phyloP scores from a whole-genome alignment of 1,284 basidiomycete species.

The Schizophyllum commune region DNA sequence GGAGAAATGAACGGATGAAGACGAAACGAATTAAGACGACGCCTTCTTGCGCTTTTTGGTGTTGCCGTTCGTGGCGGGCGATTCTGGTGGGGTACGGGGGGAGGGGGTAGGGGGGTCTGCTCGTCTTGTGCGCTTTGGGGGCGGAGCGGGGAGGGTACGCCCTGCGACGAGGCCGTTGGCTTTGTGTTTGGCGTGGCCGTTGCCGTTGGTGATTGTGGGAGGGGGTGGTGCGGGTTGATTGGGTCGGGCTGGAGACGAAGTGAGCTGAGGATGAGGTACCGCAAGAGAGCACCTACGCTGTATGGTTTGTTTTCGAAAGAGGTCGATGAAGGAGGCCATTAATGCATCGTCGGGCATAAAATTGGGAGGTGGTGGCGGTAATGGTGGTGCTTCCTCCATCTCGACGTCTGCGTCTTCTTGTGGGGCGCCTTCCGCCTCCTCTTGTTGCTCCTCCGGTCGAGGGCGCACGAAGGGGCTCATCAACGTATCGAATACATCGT shows the following conservation, averaged over 20 bases:
- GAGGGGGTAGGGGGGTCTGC: constrained; percentile 10
- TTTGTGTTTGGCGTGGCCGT: constrained; percentile 5
- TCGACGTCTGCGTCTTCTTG: constrained; percentile 34
- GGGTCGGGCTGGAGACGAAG: neutral
- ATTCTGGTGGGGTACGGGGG: constrained; percentile 11
- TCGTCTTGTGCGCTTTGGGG: constrained; percentile 2
- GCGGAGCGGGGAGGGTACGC: neutral
- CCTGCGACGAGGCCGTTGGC: constrained; percentile 10
- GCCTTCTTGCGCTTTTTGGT: constrained; percentile 24
- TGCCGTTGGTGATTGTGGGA: constrained; percentile 5
- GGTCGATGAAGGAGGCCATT: constrained; percentile 33
- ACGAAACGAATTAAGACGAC: constrained; percentile 17
- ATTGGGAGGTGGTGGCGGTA: constrained; percentile 13
- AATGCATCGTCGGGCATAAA: constrained; percentile 28
- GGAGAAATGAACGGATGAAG: constrained; percentile 11
- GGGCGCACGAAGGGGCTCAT: constrained; percentile 57
- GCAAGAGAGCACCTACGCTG: constrained; percentile 26
- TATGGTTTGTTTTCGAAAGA: constrained; percentile 43
- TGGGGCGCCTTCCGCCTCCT: constrained; percentile 19
- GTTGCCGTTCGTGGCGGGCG: constrained; percentile 21
- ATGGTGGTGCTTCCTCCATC: constrained; percentile 31
- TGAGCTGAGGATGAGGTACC: neutral
- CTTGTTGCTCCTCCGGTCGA: constrained; percentile 17
- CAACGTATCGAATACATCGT: constrained; percentile 67
- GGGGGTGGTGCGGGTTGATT: constrained; percentile 6